Evolutionary conservation across 78 protist species (phyloP).

Genomic region (Protostelium mycophagum): DNA sequence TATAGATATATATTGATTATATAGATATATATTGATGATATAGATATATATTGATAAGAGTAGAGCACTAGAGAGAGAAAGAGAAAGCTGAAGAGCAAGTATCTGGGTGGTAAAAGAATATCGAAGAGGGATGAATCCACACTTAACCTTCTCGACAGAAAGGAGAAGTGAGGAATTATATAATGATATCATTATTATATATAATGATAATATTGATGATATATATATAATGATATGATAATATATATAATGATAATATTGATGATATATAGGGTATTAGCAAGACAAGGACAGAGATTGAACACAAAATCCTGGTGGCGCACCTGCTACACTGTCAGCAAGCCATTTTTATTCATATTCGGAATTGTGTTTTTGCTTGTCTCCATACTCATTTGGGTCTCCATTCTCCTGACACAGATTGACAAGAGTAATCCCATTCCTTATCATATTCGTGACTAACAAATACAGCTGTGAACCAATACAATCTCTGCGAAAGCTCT

Average conservation of each 20-base stretch:
- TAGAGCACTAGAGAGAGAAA: constrained; percentile 19
- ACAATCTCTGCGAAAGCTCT: constrained; percentile 9
- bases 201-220: background rate
- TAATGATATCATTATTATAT: too few relatives aligned
- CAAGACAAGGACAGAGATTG: background rate
- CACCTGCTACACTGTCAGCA: constrained; percentile 14
- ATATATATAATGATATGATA: too few relatives aligned
- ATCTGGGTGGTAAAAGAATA: constrained; percentile 38
- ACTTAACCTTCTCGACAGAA: constrained; percentile 6
- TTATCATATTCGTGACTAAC: background rate
- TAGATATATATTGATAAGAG: background rate
- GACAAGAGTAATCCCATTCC: constrained; percentile 8
- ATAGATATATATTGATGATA: too few relatives aligned
- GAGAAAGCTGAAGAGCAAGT: constrained; percentile 8
- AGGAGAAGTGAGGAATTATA: constrained; percentile 40
- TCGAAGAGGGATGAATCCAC: constrained; percentile 29
- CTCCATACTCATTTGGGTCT: constrained; percentile 31
- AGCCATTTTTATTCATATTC: constrained; percentile 57
- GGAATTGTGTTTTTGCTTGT: constrained; percentile 51
- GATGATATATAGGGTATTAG: background rate
- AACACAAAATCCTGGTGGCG: background rate
- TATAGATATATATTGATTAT: too few relatives aligned
- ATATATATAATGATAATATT: too few relatives aligned
- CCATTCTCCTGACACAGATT: constrained; percentile 21
- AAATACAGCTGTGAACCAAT: background rate